Percentiles rank a stretch among this genome's conserved stretches.
Evolutionary conservation across 1,139 yeast genomes (phyloP).

Genomic region (Geotrichum citri-aurantii): DNA sequence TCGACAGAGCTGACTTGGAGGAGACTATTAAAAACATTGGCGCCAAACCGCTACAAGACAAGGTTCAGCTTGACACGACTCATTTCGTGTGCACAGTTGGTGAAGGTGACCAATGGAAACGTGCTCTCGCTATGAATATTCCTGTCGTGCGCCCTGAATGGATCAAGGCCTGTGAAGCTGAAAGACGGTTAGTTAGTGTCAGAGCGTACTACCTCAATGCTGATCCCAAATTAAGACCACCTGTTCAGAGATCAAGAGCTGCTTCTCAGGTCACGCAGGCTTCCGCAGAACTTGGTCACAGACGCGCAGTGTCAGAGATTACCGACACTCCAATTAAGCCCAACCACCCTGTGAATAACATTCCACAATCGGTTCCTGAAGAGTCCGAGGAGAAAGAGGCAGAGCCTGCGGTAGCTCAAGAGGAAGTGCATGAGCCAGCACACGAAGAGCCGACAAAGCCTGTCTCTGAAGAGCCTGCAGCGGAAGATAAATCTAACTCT

Average conservation of each 20-base stretch:
- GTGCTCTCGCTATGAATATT: conserved; percentile 80
- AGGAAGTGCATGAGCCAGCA: background rate
- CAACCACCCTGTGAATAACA: background rate
- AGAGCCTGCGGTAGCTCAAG: conserved; percentile 5
- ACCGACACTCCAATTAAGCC: conserved; percentile 12
- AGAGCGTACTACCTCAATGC: conserved; percentile 51
- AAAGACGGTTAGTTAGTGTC: conserved; percentile 87
- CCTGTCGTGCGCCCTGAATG: conserved; percentile 97
- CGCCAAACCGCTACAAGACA: conserved; percentile 71
- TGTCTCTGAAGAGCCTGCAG: background rate
- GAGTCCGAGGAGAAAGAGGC: conserved; percentile 17
- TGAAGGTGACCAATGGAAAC: conserved; percentile 57
- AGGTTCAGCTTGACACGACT: conserved; percentile 85
- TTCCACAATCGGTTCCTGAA: conserved; percentile 14
- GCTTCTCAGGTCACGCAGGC: conserved; percentile 26
- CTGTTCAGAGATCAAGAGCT: conserved; percentile 31
- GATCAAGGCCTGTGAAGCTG: conserved; percentile 90
- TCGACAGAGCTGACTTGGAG: conserved; percentile 57
- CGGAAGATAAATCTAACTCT: background rate
- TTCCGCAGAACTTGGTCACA: conserved; percentile 12
- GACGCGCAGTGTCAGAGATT: conserved; percentile 18
- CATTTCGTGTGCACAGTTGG: conserved; percentile 82
- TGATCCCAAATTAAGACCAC: conserved; percentile 36
- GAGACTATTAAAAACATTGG: conserved; percentile 64
- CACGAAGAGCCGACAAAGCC: background rate